Conservation (phyloP, 2,329 filamentous ascomycete species). For the Paraphoma chrysanthemicola region DNA sequence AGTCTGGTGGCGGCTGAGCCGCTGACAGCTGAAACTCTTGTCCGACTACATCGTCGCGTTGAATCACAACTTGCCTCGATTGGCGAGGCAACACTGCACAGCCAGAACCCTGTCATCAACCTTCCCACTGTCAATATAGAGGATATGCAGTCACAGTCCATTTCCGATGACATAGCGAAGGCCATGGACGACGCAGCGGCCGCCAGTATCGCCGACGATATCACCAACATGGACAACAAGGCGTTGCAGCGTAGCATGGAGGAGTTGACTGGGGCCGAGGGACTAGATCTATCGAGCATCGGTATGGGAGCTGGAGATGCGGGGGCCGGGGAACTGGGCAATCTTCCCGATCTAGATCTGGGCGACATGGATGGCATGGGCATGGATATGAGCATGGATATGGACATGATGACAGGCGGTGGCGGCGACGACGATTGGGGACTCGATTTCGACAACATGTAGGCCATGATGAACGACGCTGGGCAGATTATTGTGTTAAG, state of each 20-base stretch:
- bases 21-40: conserved; percentile 65
- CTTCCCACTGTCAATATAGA: conserved; percentile 36
- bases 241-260: conserved; percentile 42
- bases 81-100: conserved; percentile 30
- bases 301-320: conserved; percentile 34
- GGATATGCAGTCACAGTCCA: conserved; percentile 33
- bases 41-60: conserved; percentile 69
- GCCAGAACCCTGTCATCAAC: conserved; percentile 31
- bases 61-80: conserved; percentile 65
- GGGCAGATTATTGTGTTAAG: background rate
- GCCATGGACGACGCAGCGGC: conserved; percentile 47
- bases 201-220: conserved; percentile 37
- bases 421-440: conserved; percentile 49
- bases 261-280: conserved; percentile 34
- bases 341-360: conserved; percentile 38
- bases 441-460: conserved; percentile 51
- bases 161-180: conserved; percentile 41
- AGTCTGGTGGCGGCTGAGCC: conserved; percentile 64
- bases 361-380: conserved; percentile 38
- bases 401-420: conserved; percentile 33
- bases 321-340: conserved; percentile 28
- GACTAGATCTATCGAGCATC: conserved; percentile 38
- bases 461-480: conserved; percentile 7
- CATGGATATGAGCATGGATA: conserved; percentile 33
- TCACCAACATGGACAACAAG: conserved; percentile 40